Evolutionary conservation across 192 early-diverging fungal genomes (phyloP).

Genomic region (Backusella australiensis): DNA sequence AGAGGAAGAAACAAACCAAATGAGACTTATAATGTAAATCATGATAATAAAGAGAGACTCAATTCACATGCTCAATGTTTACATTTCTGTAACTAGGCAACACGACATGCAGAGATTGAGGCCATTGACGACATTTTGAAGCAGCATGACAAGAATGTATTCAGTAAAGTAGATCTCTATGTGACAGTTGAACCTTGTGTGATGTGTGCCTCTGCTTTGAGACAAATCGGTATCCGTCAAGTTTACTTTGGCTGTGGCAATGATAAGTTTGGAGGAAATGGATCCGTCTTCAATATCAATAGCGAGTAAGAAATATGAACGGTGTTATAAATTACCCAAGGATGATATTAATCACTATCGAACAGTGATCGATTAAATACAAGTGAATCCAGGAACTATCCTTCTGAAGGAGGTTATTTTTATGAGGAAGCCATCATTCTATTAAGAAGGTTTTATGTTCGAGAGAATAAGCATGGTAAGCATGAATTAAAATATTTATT

Average conservation of each 20-base stretch:
- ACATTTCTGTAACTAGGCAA: conserved; percentile 54
- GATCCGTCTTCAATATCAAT: conserved; percentile 82
- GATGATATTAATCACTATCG: neutral
- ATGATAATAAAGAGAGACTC: conserved; percentile 17
- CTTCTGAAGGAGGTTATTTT: conserved; percentile 65
- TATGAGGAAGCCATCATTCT: conserved; percentile 84
- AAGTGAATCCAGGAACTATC: conserved; percentile 45
- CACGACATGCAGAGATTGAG: conserved; percentile 92
- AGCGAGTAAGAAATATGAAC: conserved; percentile 51
- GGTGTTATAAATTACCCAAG: neutral
- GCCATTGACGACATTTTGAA: conserved; percentile 81
- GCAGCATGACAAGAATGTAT: conserved; percentile 25
- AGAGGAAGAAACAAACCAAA: conserved; percentile 89
- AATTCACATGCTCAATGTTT: neutral
- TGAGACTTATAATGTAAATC: conserved; percentile 71
- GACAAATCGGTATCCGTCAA: conserved; percentile 75
- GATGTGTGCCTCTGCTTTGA: conserved; percentile 93
- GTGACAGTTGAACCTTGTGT: conserved; percentile 98
- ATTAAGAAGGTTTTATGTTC: conserved; percentile 88
- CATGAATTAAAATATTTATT: neutral
- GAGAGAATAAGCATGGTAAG: conserved; percentile 85
- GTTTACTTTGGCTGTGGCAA: conserved; percentile 93
- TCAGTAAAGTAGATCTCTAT: conserved; percentile 69
- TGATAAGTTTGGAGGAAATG: conserved; percentile 96
- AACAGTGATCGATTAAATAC: conserved; percentile 8